Base-by-base conservation (phyloP, 768 basidiomycete genomes). In the Agrocybe pediades region DNA sequence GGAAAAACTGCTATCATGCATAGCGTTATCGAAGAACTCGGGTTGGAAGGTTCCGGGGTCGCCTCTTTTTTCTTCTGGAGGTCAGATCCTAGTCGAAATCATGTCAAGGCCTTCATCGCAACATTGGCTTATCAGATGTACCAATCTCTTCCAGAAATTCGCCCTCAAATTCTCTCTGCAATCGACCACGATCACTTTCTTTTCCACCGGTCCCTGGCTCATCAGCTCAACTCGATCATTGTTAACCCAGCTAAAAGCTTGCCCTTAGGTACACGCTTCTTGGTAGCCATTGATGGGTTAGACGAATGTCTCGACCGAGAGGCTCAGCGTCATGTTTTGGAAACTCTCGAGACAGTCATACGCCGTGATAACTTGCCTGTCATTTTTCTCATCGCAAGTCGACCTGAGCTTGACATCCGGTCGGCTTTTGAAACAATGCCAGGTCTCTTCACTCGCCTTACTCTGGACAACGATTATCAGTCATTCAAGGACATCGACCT, bases 51-150 rank as follows among this genome's bases (percentile, higher is more conserved):
- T 2, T 11, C 9, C 11, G 19, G 39, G 13, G 49, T 24, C 20
- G 49, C 49, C 23, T 25, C 24, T 41, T 50, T 50, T n/a, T 50
- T 50, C 21, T 50, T 50, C 30, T 50, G 15, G 24, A 50, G 49
- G 17, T 41, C 49, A 6, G 41, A 25, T 26, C n/a, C 4, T 15
- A 40, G 9, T n/a, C 36, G 49, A 11, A 41, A 30, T 25, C n/a
- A 24, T n/a, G 49, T 21, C 17, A 50, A 41, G 17, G 13, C 24
- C 11, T 19, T 50, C 26, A 30, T 50, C 16, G 20, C 49, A 15
- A 50, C 49, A 5, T n/a, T 50, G 21, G 40, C 49, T 17, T 42
- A 41, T 26, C 49, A 50, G 23, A 15, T 50, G 20, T 36, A 36
- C n/a, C 33, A 36, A 36, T 36, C 11, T n/a, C n/a, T 36, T 36